Conservation (phyloP, 2,329 filamentous ascomycete species). For the Aspergillus novofumigatus region DNA sequence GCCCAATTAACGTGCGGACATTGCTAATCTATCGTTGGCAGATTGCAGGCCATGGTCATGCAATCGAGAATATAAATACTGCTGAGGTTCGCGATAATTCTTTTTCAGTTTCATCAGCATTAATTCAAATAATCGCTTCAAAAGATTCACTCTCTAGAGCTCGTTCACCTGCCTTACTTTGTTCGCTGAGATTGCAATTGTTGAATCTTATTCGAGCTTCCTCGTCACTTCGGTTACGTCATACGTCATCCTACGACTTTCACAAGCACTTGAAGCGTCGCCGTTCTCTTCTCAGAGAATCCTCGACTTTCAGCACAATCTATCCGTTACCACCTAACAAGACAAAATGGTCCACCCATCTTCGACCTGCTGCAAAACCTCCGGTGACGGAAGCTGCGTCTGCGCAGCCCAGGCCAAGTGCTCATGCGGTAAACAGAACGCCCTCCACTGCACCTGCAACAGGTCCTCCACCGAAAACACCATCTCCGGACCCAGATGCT, state of each 20-base stretch:
- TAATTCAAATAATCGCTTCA: background rate
- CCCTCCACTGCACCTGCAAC: slow-evolving; percentile 80
- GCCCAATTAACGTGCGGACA: slow-evolving; percentile 21
- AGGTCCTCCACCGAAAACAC: slow-evolving; percentile 73
- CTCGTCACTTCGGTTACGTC: slow-evolving; percentile 1
- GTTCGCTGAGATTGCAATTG: background rate
- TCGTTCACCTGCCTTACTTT: background rate
- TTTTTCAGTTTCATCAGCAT: background rate
- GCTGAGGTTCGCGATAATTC: background rate
- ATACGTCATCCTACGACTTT: background rate
- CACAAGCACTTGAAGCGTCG: background rate
- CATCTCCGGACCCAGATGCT: slow-evolving; percentile 69
- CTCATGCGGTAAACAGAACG: slow-evolving; percentile 85
- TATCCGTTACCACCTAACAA: background rate
- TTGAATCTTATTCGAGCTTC: background rate
- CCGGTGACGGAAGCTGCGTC: slow-evolving; percentile 50
- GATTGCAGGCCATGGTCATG: background rate
- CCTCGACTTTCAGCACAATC: background rate
- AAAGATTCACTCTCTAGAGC: background rate
- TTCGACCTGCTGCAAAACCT: slow-evolving; percentile 57
- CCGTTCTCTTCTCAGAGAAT: background rate
- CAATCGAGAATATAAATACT: slow-evolving; percentile 10
- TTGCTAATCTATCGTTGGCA: slow-evolving; percentile 20
- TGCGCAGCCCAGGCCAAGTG: slow-evolving; percentile 62
- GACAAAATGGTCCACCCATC: slow-evolving; percentile 42